A percentile compares a stretch with the other conserved stretches of the same genome.
Conservation (phyloP, 2,329 filamentous ascomycete genomes). For the Calonectria pauciramosa region DNA sequence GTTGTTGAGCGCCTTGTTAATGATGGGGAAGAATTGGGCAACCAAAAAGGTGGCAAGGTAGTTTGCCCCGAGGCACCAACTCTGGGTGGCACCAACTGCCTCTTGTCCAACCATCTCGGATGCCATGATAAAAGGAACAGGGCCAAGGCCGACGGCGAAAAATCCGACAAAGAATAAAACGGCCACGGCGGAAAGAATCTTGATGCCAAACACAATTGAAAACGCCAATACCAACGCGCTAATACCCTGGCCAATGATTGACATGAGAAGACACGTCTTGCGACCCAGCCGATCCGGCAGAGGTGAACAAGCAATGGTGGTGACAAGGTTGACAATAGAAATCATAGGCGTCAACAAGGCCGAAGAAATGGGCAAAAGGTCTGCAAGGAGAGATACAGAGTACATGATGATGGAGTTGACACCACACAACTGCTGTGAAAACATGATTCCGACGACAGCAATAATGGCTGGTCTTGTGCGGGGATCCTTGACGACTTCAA, state of each 20-base stretch:
- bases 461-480: constrained; percentile 81
- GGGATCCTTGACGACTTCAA: constrained; percentile 76
- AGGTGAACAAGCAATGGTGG: constrained; percentile 85
- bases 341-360: constrained; percentile 89
- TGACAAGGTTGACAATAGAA: constrained; percentile 86
- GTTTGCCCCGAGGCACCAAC: constrained; percentile 87
- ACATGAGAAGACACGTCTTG: constrained; percentile 86
- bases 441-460: constrained; percentile 91
- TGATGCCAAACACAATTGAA: constrained; percentile 80
- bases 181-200: constrained; percentile 83
- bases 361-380: constrained; percentile 84
- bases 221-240: constrained; percentile 84
- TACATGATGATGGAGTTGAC: constrained; percentile 99
- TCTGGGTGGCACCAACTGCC: constrained; percentile 92
- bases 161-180: constrained; percentile 89
- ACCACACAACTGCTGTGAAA: constrained; percentile 91
- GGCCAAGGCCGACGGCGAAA: constrained; percentile 91
- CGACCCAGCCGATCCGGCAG: constrained; percentile 90
- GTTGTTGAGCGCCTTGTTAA: constrained; percentile 80
- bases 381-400: constrained; percentile 88
- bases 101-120: constrained; percentile 92
- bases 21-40: constrained; percentile 92
- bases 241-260: constrained; percentile 86
- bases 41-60: constrained; percentile 94
- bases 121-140: constrained; percentile 94